phyloP scores from a whole-genome alignment of 192 early-diverging fungal species.

The Backusella australiensis region DNA sequence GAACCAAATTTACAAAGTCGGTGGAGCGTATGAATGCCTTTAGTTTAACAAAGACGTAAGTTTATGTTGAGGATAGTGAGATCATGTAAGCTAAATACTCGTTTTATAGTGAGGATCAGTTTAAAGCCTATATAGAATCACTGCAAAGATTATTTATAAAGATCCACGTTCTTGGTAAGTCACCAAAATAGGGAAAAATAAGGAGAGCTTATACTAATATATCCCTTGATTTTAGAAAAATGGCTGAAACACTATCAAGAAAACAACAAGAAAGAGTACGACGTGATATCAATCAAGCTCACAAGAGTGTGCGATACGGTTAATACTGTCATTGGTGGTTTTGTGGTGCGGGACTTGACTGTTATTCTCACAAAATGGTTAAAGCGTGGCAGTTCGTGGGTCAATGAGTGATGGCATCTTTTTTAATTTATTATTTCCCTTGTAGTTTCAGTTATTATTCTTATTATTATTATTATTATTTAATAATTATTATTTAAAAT shows the following conservation, averaged over 20 bases:
- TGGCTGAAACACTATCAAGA: conserved; percentile 21
- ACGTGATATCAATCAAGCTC: conserved; percentile 8
- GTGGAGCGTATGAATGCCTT: conserved; percentile 10
- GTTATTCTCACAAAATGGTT: conserved; percentile 28
- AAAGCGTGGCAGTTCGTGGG: conserved; percentile 26
- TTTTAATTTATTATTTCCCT: not conserved
- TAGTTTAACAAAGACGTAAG: conserved; percentile 4
- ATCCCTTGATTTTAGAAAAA: conserved; percentile 7
- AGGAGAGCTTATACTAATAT: not conserved
- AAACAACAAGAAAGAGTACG: not conserved
- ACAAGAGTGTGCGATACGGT: conserved; percentile 11
- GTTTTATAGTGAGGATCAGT: conserved; percentile 15
- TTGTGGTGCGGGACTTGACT: conserved; percentile 24
- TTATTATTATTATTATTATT: not conserved
- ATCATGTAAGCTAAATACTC: too few species aligned
- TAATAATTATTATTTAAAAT: not conserved
- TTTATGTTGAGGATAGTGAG: not conserved
- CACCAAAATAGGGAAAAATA: not conserved
- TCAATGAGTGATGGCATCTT: conserved; percentile 16
- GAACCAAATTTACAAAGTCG: not conserved
- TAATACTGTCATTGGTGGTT: conserved; percentile 21
- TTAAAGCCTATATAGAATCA: conserved; percentile 23
- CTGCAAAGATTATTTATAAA: conserved; percentile 19
- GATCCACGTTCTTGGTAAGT: conserved; percentile 29
- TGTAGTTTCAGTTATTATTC: not conserved